phyloP scores from a whole-genome alignment of 2,329 filamentous ascomycete genomes.

The Talaromyces atroroseus region DNA sequence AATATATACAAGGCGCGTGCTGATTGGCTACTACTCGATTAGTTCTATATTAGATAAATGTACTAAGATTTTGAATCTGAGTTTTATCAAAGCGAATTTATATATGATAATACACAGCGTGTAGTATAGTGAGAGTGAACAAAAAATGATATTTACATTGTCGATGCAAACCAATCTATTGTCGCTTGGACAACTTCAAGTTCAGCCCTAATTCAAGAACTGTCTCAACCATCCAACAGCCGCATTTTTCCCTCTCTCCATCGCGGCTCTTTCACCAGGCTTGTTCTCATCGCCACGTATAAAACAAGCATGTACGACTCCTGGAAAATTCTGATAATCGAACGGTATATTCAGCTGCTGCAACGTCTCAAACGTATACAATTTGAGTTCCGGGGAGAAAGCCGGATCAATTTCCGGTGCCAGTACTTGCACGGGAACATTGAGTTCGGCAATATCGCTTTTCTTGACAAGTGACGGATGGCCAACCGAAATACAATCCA shows the following conservation, averaged over 20 bases:
- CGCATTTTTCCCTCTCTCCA: constrained; percentile 46
- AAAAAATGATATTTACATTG: too few species aligned
- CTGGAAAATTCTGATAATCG: constrained; percentile 50
- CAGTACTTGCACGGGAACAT: constrained; percentile 49
- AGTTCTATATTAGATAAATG: neutral
- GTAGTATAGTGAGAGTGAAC: too few species aligned
- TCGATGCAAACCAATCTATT: too few species aligned
- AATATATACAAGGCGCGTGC: neutral
- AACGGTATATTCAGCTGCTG: constrained; percentile 36
- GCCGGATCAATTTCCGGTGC: constrained; percentile 45
- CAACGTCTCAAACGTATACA: constrained; percentile 36
- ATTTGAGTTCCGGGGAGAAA: constrained; percentile 46
- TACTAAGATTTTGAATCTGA: neutral
- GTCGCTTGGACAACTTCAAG: too few species aligned
- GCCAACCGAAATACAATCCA: constrained; percentile 43
- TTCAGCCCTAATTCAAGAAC: constrained; percentile 5
- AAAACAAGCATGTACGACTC: constrained; percentile 44
- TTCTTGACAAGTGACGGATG: constrained; percentile 44
- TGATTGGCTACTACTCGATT: neutral
- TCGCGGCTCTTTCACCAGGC: constrained; percentile 38
- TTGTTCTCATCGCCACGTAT: constrained; percentile 38
- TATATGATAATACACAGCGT: too few species aligned
- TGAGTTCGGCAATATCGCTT: constrained; percentile 43
- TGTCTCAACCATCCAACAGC: constrained; percentile 43
- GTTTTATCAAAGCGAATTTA: neutral